These are phyloP conservation scores for Huntiella savannae DNA, from an alignment of 2,329 filamentous ascomycete species.

Conservation along the genomic window DNA sequence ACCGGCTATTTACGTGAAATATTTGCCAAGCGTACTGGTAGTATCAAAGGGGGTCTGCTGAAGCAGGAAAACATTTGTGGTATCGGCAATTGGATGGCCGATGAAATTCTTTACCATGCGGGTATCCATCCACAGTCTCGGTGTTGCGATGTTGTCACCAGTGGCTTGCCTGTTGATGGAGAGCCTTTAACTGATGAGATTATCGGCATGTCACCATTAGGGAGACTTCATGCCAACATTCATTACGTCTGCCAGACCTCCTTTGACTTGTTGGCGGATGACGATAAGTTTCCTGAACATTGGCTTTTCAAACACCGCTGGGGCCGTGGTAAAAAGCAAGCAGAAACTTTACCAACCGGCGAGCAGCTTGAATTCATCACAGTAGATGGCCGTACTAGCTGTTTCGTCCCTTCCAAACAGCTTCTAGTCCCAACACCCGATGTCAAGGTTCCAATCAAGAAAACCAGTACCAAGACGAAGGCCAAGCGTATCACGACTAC, in stretches of 20 bases:
- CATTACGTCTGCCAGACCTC: constrained; percentile 64
- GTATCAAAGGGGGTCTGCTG: constrained; percentile 72
- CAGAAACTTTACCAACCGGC: constrained; percentile 55
- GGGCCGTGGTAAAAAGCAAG: constrained; percentile 70
- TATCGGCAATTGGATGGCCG: constrained; percentile 93
- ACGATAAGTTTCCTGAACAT: constrained; percentile 60
- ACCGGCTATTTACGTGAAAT: constrained; percentile 54
- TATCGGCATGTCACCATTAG: not conserved
- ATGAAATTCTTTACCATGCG: constrained; percentile 83
- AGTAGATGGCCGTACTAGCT: constrained; percentile 80
- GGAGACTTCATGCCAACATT: constrained; percentile 47
- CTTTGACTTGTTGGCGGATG: constrained; percentile 62
- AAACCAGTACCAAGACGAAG: constrained; percentile 7
- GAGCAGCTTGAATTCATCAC: constrained; percentile 72
- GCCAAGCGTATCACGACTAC: no score
- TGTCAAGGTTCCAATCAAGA: constrained; percentile 17
- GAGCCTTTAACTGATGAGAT: not conserved
- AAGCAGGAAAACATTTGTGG: constrained; percentile 81
- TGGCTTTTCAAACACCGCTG: constrained; percentile 84
- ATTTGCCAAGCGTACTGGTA: constrained; percentile 58
- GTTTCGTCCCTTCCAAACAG: constrained; percentile 67
- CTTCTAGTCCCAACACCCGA: constrained; percentile 9
- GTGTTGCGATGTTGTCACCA: constrained; percentile 60
- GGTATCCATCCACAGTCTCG: constrained; percentile 84
- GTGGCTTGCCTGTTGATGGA: constrained; percentile 11